Base-by-base conservation (phyloP, 75 land plant species). In the Selaginella moellendorffii region DNA sequence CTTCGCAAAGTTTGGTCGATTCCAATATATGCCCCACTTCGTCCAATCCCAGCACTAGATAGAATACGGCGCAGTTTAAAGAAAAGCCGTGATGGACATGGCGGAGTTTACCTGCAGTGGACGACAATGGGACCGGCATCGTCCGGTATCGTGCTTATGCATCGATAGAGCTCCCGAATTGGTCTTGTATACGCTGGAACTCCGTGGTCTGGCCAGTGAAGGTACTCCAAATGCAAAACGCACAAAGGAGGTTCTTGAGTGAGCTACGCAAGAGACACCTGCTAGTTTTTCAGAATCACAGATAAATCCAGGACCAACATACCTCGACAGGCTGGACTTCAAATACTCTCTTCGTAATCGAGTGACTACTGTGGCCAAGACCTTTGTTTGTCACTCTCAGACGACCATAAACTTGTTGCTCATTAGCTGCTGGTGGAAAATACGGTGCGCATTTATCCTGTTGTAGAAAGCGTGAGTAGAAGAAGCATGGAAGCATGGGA, bases 41-140 rank as follows among this genome's bases (percentile, higher is more conserved):
- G 72, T 20, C 97, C 97, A 67, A 90, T 90, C 59, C 97, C 97
- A 64, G 97, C 97, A 80, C 97, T 90, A 85, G 69, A 63, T 27
- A 63, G 31, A n/a, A n/a, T n/a, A n/a, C n/a, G n/a, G n/a, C 46
- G 14, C 14, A 36, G 14, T 36, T 5, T 36, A 36, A 5, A 36
- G 14, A 36, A 36, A 5, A 36, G 14, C 14, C 46, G 46, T 36
- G 25, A 31, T 20, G 2, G n/a, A 53, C 22, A 46, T 54, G 46
- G 31, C 1, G 60, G 61, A 69, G 36, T 23, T 21, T 64, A 90
- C 97, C 97, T 90, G 97, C 97, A 90, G 63, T 90, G 97, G 54
- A 90, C 87, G 27, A 90, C 85, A 30, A 90, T 74, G 31, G 97
- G 97, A 19, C 97, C 97, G 28, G 72, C 60, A 61, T 69, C 76